Evolutionary conservation across 2,329 filamentous ascomycete genomes (phyloP).

Genomic region (Cercospora zeae-maydis): DNA sequence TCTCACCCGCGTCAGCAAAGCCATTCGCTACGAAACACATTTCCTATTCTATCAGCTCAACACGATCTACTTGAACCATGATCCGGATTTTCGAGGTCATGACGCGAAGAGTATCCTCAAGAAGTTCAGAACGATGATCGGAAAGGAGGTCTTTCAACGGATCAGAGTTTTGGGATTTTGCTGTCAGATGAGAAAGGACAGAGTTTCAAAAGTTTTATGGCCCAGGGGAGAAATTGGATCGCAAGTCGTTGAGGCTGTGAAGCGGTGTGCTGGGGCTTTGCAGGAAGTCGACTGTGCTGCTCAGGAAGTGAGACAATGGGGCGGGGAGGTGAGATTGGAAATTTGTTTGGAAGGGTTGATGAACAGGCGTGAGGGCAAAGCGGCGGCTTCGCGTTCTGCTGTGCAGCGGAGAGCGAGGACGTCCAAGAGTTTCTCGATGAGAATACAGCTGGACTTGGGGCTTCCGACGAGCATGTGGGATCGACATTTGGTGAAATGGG

Average conservation of each 20-base stretch:
- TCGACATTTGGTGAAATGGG: conserved; percentile 1
- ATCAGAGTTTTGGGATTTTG: background rate
- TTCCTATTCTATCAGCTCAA: conserved; percentile 12
- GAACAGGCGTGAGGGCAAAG: background rate
- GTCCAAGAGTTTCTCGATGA: background rate
- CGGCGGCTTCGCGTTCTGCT: background rate
- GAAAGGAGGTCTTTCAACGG: background rate
- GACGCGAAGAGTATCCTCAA: background rate
- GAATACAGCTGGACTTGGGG: background rate
- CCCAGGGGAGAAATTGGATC: background rate
- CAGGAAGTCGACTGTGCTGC: background rate
- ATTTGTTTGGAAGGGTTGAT: background rate
- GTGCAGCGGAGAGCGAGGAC: background rate
- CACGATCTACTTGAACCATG: conserved; percentile 6
- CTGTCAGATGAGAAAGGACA: background rate
- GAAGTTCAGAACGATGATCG: conserved; percentile 2
- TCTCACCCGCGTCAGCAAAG: conserved; percentile 6
- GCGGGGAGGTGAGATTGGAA: background rate
- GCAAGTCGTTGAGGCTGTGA: background rate
- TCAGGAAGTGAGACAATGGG: background rate
- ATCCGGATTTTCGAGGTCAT: conserved; percentile 3
- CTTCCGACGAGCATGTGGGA: conserved; percentile 2
- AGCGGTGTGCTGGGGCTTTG: background rate
- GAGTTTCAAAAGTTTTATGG: background rate
- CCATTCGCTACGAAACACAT: conserved; percentile 5